A percentile compares a stretch with the other conserved stretches of the same genome.
Evolutionary conservation across 345 rosid genomes (phyloP).

Genomic region (Hypericum androsaemum): DNA sequence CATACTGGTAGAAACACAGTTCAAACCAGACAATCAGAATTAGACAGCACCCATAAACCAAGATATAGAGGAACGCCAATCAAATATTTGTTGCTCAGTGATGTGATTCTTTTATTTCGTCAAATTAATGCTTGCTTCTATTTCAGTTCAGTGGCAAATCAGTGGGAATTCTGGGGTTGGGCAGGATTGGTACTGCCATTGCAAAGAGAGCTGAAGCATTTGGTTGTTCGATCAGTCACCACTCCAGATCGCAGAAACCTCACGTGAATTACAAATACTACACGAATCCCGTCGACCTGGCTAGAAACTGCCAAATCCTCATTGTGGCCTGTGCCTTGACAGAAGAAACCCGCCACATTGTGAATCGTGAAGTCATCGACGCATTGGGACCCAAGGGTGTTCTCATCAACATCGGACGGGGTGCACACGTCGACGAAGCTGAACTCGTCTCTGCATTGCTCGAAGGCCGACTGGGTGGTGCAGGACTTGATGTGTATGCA

Average conservation of each 20-base stretch:
- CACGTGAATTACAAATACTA: constrained; percentile 3
- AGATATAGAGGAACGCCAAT: no score
- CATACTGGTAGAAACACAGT: no score
- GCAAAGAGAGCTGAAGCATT: constrained; percentile 11
- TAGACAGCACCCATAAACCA: no score
- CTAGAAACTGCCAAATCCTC: constrained; percentile 2
- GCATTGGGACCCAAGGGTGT: constrained; percentile 4
- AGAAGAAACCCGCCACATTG: constrained; percentile 3
- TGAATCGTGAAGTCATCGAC: constrained; percentile 3
- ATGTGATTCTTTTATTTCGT: background rate
- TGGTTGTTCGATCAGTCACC: constrained; percentile 7
- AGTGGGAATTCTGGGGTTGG: constrained; percentile 7
- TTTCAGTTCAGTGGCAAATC: constrained; percentile 6
- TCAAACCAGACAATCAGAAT: no score
- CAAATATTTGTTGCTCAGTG: no score
- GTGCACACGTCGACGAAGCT: constrained; percentile 3
- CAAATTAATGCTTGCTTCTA: background rate
- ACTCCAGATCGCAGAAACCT: constrained; percentile 6
- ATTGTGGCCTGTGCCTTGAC: constrained; percentile 5
- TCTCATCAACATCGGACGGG: constrained; percentile 3
- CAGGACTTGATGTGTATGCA: constrained; percentile 7
- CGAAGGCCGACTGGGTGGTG: constrained; percentile 8
- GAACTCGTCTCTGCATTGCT: constrained; percentile 8
- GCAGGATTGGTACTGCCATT: constrained; percentile 7
- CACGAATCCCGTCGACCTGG: background rate